Percentiles rank a stretch among this genome's conserved stretches.
Evolutionary conservation across 257 asterid species (phyloP).

Genomic region (Penstemon eatonii): DNA sequence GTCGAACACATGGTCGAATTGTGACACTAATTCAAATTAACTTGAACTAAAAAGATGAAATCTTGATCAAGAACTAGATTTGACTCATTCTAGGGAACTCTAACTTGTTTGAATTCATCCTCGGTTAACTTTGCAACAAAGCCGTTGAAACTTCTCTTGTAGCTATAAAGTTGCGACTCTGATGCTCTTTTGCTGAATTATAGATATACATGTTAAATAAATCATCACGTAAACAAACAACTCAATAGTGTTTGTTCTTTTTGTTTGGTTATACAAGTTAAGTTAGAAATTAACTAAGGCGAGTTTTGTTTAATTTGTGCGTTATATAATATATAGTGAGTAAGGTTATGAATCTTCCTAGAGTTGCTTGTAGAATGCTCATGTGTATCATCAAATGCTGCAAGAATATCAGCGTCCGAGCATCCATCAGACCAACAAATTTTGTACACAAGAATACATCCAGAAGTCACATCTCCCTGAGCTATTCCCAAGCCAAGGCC

Average conservation of each 20-base stretch:
- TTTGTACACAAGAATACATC: constrained; percentile 57
- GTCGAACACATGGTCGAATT: no score
- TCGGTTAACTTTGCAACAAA: constrained; percentile 50
- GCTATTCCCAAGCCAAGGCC: constrained; percentile 51
- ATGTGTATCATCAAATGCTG: constrained; percentile 43
- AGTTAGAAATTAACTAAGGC: no score
- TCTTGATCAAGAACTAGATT: no score
- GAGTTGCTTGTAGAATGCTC: constrained; percentile 47
- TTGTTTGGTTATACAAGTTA: no score
- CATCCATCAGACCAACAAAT: constrained; percentile 60
- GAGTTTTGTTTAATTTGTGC: no score
- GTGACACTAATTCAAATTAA: no score
- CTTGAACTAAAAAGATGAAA: no score
- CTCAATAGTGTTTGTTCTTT: no score
- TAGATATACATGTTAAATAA: no score
- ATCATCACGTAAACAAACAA: no score
- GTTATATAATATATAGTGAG: not conserved
- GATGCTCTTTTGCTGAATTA: constrained; percentile 35
- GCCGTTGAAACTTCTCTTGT: constrained; percentile 61
- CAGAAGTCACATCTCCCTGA: constrained; percentile 61
- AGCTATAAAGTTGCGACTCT: constrained; percentile 41
- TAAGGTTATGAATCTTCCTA: constrained; percentile 39
- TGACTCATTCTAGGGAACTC: no score
- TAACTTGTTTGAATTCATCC: constrained; percentile 25
- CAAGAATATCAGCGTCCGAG: constrained; percentile 45